phyloP scores from a whole-genome alignment of 768 basidiomycete species.

The Amanita exitialis region DNA sequence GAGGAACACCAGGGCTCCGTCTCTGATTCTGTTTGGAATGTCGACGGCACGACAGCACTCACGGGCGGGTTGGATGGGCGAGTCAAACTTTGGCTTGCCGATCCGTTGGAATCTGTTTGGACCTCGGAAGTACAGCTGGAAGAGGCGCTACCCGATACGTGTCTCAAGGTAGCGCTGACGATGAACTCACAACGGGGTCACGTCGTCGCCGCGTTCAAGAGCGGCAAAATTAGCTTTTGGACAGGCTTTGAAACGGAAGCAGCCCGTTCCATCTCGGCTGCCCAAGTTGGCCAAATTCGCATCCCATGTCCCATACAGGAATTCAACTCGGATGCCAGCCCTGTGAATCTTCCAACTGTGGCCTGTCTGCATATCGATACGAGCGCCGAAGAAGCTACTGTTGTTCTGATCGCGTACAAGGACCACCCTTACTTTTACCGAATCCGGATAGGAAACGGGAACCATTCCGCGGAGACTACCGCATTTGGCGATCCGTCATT shows the following conservation, averaged over 20 bases:
- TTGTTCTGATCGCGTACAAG: conserved; percentile 42
- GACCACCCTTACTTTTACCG: conserved; percentile 45
- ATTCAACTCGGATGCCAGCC: conserved; percentile 10
- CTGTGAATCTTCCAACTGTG: conserved; percentile 8
- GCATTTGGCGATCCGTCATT: conserved; percentile 43
- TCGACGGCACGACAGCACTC: conserved; percentile 21
- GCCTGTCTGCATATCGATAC: conserved; percentile 19
- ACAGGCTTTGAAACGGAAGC: conserved; percentile 25
- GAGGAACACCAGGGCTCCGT: conserved; percentile 62
- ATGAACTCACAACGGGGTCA: conserved; percentile 23
- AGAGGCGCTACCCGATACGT: conserved; percentile 35
- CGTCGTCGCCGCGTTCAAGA: conserved; percentile 40
- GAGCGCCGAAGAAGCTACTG: conserved; percentile 12
- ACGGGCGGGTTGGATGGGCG: conserved; percentile 54
- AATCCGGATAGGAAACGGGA: conserved; percentile 24
- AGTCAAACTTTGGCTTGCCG: conserved; percentile 68
- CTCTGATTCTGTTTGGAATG: conserved; percentile 41
- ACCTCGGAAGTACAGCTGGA: conserved; percentile 32
- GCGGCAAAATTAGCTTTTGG: conserved; percentile 53
- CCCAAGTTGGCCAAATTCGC: conserved; percentile 17
- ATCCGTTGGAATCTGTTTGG: conserved; percentile 50
- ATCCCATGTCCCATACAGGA: conserved; percentile 25
- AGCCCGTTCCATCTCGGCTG: conserved; percentile 9
- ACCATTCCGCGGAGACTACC: conserved; percentile 21
- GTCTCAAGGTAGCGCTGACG: conserved; percentile 37